Conservation (phyloP, 2,329 filamentous ascomycete genomes). For the Aspergillus terreus region DNA sequence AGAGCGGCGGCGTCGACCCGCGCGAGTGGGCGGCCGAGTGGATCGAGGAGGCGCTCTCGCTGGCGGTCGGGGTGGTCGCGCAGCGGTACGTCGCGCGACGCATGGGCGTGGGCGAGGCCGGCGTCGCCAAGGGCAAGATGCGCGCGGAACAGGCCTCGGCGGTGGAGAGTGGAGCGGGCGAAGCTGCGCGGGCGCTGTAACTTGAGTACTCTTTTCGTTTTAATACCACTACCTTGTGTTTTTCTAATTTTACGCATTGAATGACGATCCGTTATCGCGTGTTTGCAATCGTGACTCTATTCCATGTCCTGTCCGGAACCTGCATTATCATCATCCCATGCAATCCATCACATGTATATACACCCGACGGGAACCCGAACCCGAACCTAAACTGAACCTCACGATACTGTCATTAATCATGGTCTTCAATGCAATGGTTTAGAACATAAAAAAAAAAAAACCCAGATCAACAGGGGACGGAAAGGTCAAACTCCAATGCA, state of each 20-base stretch:
- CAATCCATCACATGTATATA: background rate
- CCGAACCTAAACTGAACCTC: background rate
- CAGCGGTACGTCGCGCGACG: constrained; percentile 91
- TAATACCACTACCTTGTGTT: constrained; percentile 7
- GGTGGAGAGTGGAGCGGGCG: constrained; percentile 57
- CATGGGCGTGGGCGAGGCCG: constrained; percentile 93
- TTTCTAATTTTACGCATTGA: no score
- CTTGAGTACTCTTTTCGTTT: no score
- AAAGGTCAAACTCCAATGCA: background rate
- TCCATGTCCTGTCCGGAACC: no score
- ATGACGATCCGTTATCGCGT: no score
- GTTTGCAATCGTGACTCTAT: no score
- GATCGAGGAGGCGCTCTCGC: constrained; percentile 80
- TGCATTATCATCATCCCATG: no score
- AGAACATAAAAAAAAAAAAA: background rate
- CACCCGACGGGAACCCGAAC: background rate
- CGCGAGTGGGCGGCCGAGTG: constrained; percentile 97
- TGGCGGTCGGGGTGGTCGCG: constrained; percentile 80
- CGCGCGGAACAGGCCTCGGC: constrained; percentile 51
- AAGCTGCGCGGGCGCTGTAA: constrained; percentile 55
- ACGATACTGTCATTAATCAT: background rate
- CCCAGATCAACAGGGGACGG: background rate
- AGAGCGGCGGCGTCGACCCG: constrained; percentile 73
- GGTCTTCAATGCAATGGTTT: background rate
- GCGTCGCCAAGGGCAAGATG: constrained; percentile 54